phyloP scores from a whole-genome alignment of 78 protist genomes.

The Monosiga brevicollis region DNA sequence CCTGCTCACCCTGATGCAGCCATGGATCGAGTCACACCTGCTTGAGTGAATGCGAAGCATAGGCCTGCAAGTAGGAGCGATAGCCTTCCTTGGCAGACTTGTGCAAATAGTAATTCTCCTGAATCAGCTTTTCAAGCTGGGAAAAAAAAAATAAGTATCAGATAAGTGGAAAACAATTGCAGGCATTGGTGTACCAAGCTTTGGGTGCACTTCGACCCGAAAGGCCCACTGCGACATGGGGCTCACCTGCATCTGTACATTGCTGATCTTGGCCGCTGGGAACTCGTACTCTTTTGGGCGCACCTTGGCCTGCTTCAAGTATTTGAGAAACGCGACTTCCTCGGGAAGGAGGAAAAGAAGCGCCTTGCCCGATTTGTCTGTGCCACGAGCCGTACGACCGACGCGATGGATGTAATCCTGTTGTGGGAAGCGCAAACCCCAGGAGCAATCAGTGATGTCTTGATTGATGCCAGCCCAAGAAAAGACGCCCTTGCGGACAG shows the following conservation, averaged over 20 bases:
- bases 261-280: constrained; percentile 80
- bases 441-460: too few species aligned
- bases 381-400: constrained; percentile 96
- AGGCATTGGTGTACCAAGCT: not conserved
- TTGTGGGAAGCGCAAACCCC: not conserved
- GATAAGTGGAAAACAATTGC: not conserved
- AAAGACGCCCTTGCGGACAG: too few species aligned
- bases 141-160: not conserved
- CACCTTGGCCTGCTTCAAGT: constrained; percentile 72
- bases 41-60: constrained; percentile 90
- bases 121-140: constrained; percentile 83
- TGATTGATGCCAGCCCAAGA: too few species aligned
- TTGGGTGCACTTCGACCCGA: not conserved
- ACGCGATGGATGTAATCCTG: constrained; percentile 92
- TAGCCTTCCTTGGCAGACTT: constrained; percentile 86
- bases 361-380: constrained; percentile 75
- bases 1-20: not conserved
- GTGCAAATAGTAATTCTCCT: constrained; percentile 89
- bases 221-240: not conserved
- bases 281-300: constrained; percentile 90
- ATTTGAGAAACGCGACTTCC: constrained; percentile 90
- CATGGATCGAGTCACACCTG: not conserved
- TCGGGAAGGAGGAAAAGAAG: constrained; percentile 90
- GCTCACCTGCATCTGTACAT: constrained; percentile 75
- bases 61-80: constrained; percentile 87